These are phyloP conservation scores for Magnaporthiopsis incrustans DNA, from an alignment of 2,329 filamentous ascomycete genomes.

Conservation along the genomic window DNA sequence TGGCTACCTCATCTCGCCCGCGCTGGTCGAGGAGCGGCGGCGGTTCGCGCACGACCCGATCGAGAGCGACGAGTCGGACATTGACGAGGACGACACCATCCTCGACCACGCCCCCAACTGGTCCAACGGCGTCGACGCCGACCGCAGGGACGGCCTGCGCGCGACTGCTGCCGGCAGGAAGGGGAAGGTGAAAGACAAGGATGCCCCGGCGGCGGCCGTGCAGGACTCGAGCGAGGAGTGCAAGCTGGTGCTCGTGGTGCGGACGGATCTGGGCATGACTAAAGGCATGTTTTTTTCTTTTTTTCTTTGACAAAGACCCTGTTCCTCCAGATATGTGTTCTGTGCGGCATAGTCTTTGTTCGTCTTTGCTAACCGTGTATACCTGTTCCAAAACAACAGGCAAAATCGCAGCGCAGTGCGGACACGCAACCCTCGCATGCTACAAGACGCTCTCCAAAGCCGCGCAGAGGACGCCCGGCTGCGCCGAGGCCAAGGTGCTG, in stretches of 20 bases:
- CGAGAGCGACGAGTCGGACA: conserved; percentile 62
- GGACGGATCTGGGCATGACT: conserved; percentile 94
- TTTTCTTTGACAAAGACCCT: not conserved
- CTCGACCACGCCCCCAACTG: conserved; percentile 63
- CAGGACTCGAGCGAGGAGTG: conserved; percentile 63
- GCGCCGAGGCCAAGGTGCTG: conserved; percentile 55
- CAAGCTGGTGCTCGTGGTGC: conserved; percentile 85
- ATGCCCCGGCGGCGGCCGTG: conserved; percentile 13
- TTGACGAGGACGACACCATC: conserved; percentile 56
- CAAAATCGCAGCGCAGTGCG: conserved; percentile 94
- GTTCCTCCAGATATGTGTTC: too few species aligned
- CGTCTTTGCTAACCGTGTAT: not conserved
- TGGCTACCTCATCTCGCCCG: conserved; percentile 51
- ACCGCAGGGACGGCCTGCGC: conserved; percentile 48
- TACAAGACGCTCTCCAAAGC: conserved; percentile 71
- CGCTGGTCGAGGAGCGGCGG: conserved; percentile 47
- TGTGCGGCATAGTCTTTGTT: too few species aligned
- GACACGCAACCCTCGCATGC: conserved; percentile 93
- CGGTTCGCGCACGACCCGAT: conserved; percentile 50
- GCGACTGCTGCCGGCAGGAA: conserved; percentile 13
- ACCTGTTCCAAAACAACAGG: conserved; percentile 42
- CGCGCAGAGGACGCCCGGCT: conserved; percentile 41
- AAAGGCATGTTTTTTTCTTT: conserved; percentile 56
- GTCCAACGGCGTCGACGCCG: conserved; percentile 53
- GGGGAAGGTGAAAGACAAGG: conserved; percentile 25